Percentiles rank a stretch among this genome's conserved stretches.
These are phyloP conservation scores for Zygosaccharomyces rouxii DNA, from an alignment of 805 yeast genomes.

Conservation along the genomic window DNA sequence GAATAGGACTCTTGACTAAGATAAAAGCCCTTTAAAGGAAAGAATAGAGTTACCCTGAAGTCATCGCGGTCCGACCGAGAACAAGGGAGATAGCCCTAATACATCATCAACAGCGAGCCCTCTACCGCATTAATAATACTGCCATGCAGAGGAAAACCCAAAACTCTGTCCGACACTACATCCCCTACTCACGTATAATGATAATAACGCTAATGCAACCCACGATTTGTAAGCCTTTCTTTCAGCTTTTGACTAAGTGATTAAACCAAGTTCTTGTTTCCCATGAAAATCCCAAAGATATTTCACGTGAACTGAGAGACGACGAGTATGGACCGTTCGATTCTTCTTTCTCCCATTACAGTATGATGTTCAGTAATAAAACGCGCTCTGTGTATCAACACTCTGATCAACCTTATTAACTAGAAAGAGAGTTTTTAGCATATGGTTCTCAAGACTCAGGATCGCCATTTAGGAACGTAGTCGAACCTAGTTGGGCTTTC, in stretches of 20 bases:
- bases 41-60: neutral
- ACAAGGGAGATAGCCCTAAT: neutral
- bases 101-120: neutral
- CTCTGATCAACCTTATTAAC: neutral
- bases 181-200: no score
- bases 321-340: neutral
- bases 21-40: neutral
- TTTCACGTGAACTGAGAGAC: neutral
- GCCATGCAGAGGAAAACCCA: no score
- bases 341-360: neutral
- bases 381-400: constrained; percentile 3
- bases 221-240: no score
- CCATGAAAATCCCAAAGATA: neutral
- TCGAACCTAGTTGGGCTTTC: neutral
- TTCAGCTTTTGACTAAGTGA: no score
- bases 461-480: neutral
- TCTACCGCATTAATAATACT: neutral
- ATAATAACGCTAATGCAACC: no score
- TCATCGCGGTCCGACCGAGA: neutral
- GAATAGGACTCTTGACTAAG: neutral
- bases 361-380: constrained; percentile 4
- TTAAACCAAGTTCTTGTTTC: neutral
- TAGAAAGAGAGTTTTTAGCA: neutral
- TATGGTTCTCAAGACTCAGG: neutral
- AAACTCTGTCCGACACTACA: no score